Percentiles rank a stretch among this genome's conserved stretches.
These are phyloP conservation scores for Vaccinium vitisidaea DNA, from an alignment of 148 eudicot genomes.

Conservation along the genomic window DNA sequence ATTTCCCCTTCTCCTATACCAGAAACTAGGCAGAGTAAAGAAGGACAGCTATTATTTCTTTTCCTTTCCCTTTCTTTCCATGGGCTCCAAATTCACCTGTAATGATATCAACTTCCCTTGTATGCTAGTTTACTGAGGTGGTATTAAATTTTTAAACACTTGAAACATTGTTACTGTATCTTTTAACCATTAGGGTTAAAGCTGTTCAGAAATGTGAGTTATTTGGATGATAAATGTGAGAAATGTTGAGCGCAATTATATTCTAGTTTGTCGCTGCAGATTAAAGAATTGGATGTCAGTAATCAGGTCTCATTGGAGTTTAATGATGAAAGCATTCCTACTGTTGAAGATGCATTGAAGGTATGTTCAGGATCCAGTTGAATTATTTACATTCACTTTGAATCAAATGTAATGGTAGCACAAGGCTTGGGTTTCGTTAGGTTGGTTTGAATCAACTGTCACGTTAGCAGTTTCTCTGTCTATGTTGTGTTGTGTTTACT, in stretches of 20 bases:
- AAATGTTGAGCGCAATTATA: constrained; percentile 14
- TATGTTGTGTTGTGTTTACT: not conserved
- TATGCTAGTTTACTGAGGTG: not conserved
- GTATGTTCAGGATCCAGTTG: constrained; percentile 33
- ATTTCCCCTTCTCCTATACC: too few relatives aligned
- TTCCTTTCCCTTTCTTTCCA: not conserved
- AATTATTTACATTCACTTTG: not conserved
- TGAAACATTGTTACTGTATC: not conserved
- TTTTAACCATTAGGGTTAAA: not conserved
- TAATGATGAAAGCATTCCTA: constrained; percentile 48
- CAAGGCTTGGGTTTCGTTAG: not conserved
- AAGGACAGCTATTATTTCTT: not conserved
- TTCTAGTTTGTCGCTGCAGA: constrained; percentile 47
- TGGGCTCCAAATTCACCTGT: not conserved
- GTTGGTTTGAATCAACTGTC: not conserved
- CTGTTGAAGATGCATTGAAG: constrained; percentile 80
- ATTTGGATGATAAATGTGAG: constrained; percentile 4
- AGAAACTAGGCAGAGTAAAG: not conserved
- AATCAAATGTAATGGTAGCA: not conserved
- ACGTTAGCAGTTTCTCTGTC: not conserved
- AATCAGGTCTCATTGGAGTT: constrained; percentile 40
- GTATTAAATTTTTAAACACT: not conserved
- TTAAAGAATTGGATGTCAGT: constrained; percentile 50
- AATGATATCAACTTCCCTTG: not conserved
- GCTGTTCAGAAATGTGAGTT: constrained; percentile 11